Base-by-base conservation (phyloP, 2,329 filamentous ascomycete genomes). In the Paecilomyces fulvus region DNA sequence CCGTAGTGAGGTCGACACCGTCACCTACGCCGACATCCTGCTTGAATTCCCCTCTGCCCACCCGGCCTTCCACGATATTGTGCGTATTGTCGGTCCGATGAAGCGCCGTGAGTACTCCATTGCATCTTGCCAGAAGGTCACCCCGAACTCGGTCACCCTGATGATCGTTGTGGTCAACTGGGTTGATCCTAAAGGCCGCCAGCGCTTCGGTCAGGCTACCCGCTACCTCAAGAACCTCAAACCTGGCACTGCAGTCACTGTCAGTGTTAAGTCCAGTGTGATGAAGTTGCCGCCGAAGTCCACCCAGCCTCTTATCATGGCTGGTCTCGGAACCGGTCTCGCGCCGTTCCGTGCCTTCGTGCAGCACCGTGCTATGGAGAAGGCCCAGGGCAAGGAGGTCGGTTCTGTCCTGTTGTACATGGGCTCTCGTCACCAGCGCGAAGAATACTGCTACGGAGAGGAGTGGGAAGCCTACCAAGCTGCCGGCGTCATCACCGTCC, bases 51-150 rank as follows among this genome's bases (percentile, higher is more conserved):
- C 82, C 58, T 96, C 92, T 52, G 94, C 94, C 1, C 92, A 87
- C 65, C 94, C 92, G 5, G 80, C 79, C 58, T 94, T 97, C 84
- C 84, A 91, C 69, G 91, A 97, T 65, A 87, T 99, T 56, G 83
- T 89, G 61, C 87, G 86, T 67, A 90, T 99, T 59, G 88, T 99
- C 62, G 83, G 81, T 62, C 92, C 94, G 11, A 86, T 96, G 79
- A 99, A 99, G 83, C 89, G 94, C 59, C 85, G 94, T 67, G 94
- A 99, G 76, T 99, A 99, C 82, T 96, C 90, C n/a, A 97, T 99
- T 64, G 94, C 94, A 20, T 97, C 94, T 2, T 94, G 91, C 55
- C 94, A 99, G 77, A 90, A 92, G 66, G 92, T 97, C 46, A 92
- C 90, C 0, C 92, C 94, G 20, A 92, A 80, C 68, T 86, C 84